Conservation (phyloP, 169 alveolate genomes). For the Plasmodium inui region DNA sequence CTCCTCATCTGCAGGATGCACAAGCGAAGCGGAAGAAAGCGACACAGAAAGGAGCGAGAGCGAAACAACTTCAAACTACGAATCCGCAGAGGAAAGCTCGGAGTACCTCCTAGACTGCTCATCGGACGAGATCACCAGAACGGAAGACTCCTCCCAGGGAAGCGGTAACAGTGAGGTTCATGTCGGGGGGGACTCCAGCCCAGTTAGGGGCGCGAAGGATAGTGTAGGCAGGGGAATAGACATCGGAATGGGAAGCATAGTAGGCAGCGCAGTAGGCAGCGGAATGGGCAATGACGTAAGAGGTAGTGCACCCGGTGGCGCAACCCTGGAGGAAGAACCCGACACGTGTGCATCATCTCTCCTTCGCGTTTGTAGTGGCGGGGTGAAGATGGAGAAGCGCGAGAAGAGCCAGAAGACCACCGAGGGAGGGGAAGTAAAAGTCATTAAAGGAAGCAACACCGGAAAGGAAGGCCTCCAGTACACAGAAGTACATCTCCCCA, state of each 20-base stretch:
- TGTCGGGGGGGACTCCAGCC: neutral
- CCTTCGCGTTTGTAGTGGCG: neutral
- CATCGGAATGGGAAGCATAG: neutral
- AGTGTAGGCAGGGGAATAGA: neutral
- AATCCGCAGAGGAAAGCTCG: conserved; percentile 17
- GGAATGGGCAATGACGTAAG: neutral
- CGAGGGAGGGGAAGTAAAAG: neutral
- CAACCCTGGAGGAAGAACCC: neutral
- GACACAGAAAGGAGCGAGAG: neutral
- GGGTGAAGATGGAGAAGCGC: neutral
- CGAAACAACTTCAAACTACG: conserved; percentile 3
- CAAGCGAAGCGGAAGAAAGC: neutral
- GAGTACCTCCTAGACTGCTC: conserved; percentile 20
- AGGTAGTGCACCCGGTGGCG: neutral
- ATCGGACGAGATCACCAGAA: conserved; percentile 47
- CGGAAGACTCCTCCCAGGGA: conserved; percentile 32
- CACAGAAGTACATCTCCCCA: neutral
- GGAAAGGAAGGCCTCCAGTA: neutral
- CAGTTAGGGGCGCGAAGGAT: neutral
- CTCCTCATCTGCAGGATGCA: neutral
- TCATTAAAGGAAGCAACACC: neutral
- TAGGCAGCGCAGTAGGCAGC: neutral
- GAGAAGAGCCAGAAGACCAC: neutral
- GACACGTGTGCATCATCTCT: neutral
- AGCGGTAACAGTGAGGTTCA: neutral